Percentiles rank a stretch among this genome's conserved stretches.
phyloP scores from a whole-genome alignment of 352 stramenopile species.

The Pythium volutum region DNA sequence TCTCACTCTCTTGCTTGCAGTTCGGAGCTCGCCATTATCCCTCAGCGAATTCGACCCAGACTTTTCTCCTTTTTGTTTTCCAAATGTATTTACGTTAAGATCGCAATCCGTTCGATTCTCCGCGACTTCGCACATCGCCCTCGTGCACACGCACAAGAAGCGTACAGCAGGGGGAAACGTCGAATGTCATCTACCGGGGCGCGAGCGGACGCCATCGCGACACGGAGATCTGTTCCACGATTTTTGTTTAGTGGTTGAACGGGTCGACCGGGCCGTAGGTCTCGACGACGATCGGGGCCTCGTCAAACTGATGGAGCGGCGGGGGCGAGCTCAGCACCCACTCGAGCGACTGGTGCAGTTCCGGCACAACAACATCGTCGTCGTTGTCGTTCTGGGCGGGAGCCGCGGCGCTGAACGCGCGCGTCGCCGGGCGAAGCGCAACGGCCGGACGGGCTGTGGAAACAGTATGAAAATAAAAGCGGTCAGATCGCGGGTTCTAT shows the following conservation, averaged over 20 bases:
- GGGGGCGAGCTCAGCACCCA: conserved; percentile 82
- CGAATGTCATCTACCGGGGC: background rate
- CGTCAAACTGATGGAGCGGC: conserved; percentile 88
- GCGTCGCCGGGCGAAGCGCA: conserved; percentile 45
- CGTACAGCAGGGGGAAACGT: background rate
- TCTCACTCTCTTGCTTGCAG: background rate
- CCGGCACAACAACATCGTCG: conserved; percentile 77
- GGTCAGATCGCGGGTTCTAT: conserved; percentile 12
- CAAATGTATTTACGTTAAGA: conserved; percentile 32
- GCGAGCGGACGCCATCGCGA: conserved; percentile 3
- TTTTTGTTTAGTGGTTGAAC: conserved; percentile 72
- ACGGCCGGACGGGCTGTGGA: conserved; percentile 48
- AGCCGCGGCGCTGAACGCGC: conserved; percentile 52
- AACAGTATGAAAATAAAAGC: conserved; percentile 6
- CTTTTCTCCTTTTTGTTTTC: conserved; percentile 8
- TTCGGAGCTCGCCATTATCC: too few species aligned
- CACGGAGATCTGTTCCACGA: conserved; percentile 13
- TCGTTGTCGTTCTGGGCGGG: conserved; percentile 54
- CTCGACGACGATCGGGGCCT: conserved; percentile 86
- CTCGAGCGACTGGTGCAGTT: conserved; percentile 80
- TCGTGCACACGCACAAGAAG: too few species aligned
- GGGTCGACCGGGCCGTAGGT: conserved; percentile 85
- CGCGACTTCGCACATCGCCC: background rate
- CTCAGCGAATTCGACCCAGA: background rate
- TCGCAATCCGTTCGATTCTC: conserved; percentile 14